phyloP scores from a whole-genome alignment of 176 grass and related monocot species.

The Carex scoparia region DNA sequence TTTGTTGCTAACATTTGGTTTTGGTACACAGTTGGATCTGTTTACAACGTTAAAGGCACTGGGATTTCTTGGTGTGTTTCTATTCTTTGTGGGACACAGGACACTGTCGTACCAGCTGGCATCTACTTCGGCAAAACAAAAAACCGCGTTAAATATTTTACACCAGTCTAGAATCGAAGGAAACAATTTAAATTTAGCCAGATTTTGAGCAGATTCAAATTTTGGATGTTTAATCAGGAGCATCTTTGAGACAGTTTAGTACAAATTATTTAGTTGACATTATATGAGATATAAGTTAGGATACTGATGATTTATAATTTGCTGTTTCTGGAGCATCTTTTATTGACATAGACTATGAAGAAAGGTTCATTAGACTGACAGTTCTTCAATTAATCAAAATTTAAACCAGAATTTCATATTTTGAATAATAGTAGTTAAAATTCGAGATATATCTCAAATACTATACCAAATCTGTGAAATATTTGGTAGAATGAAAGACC shows the following conservation, averaged over 20 bases:
- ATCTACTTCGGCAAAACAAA: conserved; percentile 52
- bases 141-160: conserved; percentile 58
- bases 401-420: too few species aligned
- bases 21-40: conserved; percentile 75
- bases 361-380: background rate
- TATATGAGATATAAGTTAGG: conserved; percentile 2
- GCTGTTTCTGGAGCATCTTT: too few species aligned
- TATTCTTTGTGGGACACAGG: conserved; percentile 79
- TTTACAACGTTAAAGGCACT: conserved; percentile 90
- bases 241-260: too few species aligned
- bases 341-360: too few species aligned
- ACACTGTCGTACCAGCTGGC: conserved; percentile 64
- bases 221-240: conserved; percentile 6
- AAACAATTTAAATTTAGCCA: background rate
- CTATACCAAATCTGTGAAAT: too few species aligned
- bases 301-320: too few species aligned
- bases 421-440: too few species aligned
- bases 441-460: too few species aligned
- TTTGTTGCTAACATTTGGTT: background rate
- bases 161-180: too few species aligned
- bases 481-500: too few species aligned
- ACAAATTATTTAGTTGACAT: conserved; percentile 11
- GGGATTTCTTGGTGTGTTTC: conserved; percentile 49
- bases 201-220: conserved; percentile 6
- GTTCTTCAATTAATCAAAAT: too few species aligned